phyloP scores from a whole-genome alignment of 208 protist genomes.

The Trypanosoma platydactyli region DNA sequence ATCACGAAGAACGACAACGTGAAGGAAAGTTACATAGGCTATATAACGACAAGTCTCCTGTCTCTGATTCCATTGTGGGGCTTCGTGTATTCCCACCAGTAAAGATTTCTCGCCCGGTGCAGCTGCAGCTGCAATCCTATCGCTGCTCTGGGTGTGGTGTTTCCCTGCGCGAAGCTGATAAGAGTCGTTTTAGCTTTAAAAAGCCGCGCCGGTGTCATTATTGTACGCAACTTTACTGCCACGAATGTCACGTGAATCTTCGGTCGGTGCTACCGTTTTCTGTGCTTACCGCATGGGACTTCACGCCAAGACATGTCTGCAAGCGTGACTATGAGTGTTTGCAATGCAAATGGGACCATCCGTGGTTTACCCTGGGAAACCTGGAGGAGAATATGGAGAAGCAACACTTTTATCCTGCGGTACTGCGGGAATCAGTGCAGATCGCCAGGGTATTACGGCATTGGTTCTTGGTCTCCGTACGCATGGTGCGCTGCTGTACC shows the following conservation, averaged over 20 bases:
- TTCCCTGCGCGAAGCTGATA: not conserved
- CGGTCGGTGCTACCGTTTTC: constrained; percentile 5
- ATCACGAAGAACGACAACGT: not conserved
- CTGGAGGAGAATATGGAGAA: not conserved
- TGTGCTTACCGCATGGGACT: constrained; percentile 13
- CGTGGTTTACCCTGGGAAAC: constrained; percentile 1
- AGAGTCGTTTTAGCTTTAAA: not conserved
- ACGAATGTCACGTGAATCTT: constrained; percentile 11
- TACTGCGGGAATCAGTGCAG: constrained; percentile 5
- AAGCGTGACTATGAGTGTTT: constrained; percentile 18
- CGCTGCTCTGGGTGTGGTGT: not conserved
- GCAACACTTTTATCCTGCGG: not conserved
- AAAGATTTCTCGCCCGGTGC: not conserved
- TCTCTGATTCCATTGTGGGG: not conserved
- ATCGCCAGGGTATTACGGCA: constrained; percentile 14
- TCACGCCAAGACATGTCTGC: constrained; percentile 12
- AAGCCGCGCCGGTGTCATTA: constrained; percentile 25
- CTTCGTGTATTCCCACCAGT: not conserved
- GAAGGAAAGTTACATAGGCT: not conserved
- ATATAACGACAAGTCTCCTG: not conserved
- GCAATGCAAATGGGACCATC: not conserved
- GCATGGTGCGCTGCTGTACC: not conserved
- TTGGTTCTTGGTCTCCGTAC: constrained; percentile 9
- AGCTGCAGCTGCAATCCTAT: constrained; percentile 9
- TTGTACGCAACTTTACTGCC: constrained; percentile 21